Evolutionary conservation across 352 stramenopile species (phyloP).

Genomic region (Phytopythium aichiense): DNA sequence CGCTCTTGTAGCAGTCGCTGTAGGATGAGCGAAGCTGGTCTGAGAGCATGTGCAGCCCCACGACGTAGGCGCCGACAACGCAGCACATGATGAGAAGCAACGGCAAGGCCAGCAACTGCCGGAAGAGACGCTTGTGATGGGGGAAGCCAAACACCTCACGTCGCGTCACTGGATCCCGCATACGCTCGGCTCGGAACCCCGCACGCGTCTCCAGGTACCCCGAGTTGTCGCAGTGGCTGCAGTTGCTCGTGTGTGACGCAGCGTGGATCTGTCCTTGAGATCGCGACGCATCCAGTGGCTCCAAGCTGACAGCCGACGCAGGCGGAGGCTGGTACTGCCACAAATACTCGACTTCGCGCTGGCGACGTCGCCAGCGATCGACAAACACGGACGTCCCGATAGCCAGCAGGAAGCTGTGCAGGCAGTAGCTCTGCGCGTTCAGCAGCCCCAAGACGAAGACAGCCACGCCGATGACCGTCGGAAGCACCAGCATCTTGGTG

Average conservation of each 20-base stretch:
- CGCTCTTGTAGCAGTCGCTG: conserved; percentile 24
- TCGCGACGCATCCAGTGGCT: neutral
- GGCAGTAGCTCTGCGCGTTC: conserved; percentile 36
- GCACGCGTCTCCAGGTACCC: conserved; percentile 37
- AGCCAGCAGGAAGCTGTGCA: conserved; percentile 43
- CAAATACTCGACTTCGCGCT: conserved; percentile 49
- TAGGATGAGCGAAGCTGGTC: conserved; percentile 39
- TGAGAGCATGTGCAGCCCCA: conserved; percentile 53
- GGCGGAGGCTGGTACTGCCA: conserved; percentile 49
- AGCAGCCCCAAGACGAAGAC: conserved; percentile 43
- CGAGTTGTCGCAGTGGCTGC: conserved; percentile 10
- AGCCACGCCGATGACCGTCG: conserved; percentile 42
- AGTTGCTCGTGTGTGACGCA: neutral
- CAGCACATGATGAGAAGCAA: conserved; percentile 56
- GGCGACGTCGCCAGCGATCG: conserved; percentile 46
- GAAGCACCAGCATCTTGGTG: conserved; percentile 66
- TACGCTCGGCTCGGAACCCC: conserved; percentile 54
- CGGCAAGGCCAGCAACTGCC: conserved; percentile 47
- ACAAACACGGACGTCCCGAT: conserved; percentile 61
- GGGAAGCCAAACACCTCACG: conserved; percentile 51
- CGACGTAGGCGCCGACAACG: conserved; percentile 48
- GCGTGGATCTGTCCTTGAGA: conserved; percentile 3
- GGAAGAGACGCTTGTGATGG: conserved; percentile 44
- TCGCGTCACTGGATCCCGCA: conserved; percentile 38
- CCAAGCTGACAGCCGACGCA: conserved; percentile 2